Conservation (phyloP, 2,329 filamentous ascomycete genomes). For the Laburnicola sp. region DNA sequence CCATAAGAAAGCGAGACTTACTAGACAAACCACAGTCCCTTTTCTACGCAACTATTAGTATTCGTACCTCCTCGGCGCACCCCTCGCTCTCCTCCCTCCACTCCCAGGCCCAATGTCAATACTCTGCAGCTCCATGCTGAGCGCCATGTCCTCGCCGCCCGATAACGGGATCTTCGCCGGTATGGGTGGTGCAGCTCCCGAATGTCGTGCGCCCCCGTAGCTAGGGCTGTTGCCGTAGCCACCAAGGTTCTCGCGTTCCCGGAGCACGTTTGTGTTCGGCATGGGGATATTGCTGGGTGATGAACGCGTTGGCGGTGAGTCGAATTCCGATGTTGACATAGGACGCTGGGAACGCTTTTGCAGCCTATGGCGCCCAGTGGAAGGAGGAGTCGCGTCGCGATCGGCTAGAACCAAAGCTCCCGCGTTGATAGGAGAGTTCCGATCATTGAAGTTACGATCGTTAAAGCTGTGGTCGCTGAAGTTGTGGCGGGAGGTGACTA, state of each 20-base stretch:
- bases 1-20: conserved; percentile 5
- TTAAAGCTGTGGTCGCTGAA: conserved; percentile 19
- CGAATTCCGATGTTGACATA: conserved; percentile 20
- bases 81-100: conserved; percentile 25
- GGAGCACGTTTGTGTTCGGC: conserved; percentile 33
- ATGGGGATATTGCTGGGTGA: conserved; percentile 20
- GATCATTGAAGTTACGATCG: conserved; percentile 25
- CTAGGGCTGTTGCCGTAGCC: conserved; percentile 36
- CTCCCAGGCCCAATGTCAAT: conserved; percentile 50
- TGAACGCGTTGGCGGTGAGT: conserved; percentile 16
- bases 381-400: conserved; percentile 21
- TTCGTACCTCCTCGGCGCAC: conserved; percentile 9
- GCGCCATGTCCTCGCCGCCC: conserved; percentile 53
- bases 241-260: conserved; percentile 41
- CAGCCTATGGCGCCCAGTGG: conserved; percentile 30
- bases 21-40: not conserved
- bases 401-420: conserved; percentile 32
- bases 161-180: conserved; percentile 70
- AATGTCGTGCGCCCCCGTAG: conserved; percentile 25
- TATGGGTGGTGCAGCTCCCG: conserved; percentile 58
- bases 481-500: conserved; percentile 35
- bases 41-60: not conserved
- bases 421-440: conserved; percentile 19
- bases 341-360: conserved; percentile 34
- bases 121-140: conserved; percentile 70